Percentiles rank a stretch among this genome's conserved stretches.
phyloP scores from a whole-genome alignment of 2,329 filamentous ascomycete species.

The Pseudogymnoascus sp. region DNA sequence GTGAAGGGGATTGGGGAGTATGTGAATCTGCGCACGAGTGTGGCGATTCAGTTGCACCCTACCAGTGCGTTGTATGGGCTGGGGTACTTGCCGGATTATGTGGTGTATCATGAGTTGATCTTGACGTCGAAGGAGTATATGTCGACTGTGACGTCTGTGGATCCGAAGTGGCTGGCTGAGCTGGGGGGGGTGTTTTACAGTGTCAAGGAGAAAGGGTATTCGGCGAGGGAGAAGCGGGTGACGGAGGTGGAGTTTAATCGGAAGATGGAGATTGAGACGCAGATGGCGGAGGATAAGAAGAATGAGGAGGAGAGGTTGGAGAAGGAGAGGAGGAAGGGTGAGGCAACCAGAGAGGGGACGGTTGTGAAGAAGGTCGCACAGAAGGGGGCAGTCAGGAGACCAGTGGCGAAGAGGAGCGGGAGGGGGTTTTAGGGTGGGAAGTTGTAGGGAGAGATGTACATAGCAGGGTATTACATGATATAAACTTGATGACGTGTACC shows the following conservation, averaged over 20 bases:
- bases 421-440: constrained; percentile 32
- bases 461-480: neutral
- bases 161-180: constrained; percentile 95
- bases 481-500: neutral
- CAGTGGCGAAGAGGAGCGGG: constrained; percentile 47
- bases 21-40: constrained; percentile 88
- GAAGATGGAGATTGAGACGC: constrained; percentile 84
- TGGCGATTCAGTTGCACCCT: constrained; percentile 89
- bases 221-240: constrained; percentile 72
- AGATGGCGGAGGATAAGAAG: constrained; percentile 82
- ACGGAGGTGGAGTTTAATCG: constrained; percentile 88
- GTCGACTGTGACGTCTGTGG: constrained; percentile 90
- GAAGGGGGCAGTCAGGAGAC: constrained; percentile 55
- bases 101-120: constrained; percentile 96
- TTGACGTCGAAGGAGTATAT: constrained; percentile 97
- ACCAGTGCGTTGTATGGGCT: constrained; percentile 88
- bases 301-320: constrained; percentile 50
- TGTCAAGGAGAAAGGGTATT: constrained; percentile 96
- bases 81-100: constrained; percentile 91
- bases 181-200: constrained; percentile 95
- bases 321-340: constrained; percentile 40
- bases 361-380: constrained; percentile 50
- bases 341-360: constrained; percentile 32
- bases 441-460: neutral
- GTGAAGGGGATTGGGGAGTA: constrained; percentile 97